Conservation (phyloP, 2,329 filamentous ascomycete species). For the Madurella fahalii region DNA sequence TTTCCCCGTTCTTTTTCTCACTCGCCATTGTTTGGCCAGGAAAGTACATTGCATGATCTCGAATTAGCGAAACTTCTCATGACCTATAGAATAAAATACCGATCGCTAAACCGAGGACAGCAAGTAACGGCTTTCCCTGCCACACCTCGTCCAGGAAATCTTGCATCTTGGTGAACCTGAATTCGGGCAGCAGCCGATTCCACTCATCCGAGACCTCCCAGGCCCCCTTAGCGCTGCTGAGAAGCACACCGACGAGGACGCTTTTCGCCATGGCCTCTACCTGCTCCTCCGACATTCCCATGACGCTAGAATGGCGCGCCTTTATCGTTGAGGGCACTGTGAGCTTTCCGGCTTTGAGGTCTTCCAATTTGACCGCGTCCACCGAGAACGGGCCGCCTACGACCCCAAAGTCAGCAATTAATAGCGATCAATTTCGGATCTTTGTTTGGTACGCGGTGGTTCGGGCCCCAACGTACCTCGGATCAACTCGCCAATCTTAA, state of each 20-base stretch:
- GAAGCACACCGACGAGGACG: conserved; percentile 25
- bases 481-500: conserved; percentile 33
- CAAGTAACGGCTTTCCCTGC: conserved; percentile 14
- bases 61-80: too few relatives aligned
- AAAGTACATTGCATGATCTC: too few relatives aligned
- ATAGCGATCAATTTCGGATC: neutral
- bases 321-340: conserved; percentile 27
- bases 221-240: conserved; percentile 21
- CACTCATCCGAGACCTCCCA: conserved; percentile 33
- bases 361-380: conserved; percentile 30
- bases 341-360: conserved; percentile 29
- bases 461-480: conserved; percentile 25
- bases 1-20: too few relatives aligned
- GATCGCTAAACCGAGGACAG: too few relatives aligned
- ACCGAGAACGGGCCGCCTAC: conserved; percentile 29
- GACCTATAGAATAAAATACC: too few relatives aligned
- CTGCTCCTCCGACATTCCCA: conserved; percentile 23
- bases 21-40: too few relatives aligned
- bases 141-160: conserved; percentile 30
- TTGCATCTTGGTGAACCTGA: conserved; percentile 30
- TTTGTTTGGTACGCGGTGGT: too few relatives aligned
- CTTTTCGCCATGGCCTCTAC: conserved; percentile 22
- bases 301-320: conserved; percentile 28
- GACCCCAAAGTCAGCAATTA: neutral
- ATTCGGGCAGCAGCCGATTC: conserved; percentile 35